Percentiles rank a stretch among this genome's conserved stretches.
These are phyloP conservation scores for Cordyceps cateniannulata DNA, from an alignment of 2,329 filamentous ascomycete genomes.

Conservation along the genomic window DNA sequence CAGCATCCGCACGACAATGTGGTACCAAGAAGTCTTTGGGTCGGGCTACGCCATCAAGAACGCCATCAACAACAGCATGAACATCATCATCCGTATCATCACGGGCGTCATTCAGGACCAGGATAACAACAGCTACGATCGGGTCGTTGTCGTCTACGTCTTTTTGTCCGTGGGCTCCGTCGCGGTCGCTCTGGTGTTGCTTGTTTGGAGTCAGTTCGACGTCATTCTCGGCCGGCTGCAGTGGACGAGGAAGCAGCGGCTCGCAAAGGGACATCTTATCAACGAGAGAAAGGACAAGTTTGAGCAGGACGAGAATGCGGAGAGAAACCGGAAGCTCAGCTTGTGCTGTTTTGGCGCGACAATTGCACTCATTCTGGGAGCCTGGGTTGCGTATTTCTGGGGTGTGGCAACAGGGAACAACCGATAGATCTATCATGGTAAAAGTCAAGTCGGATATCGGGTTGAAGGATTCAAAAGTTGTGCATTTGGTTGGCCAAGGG, in stretches of 20 bases:
- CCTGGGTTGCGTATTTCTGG: conserved; percentile 54
- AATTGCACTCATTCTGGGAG: conserved; percentile 41
- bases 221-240: conserved; percentile 44
- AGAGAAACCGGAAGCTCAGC: conserved; percentile 35
- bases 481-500: too few species aligned
- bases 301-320: conserved; percentile 26
- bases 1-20: conserved; percentile 52
- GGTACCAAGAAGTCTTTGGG: conserved; percentile 54
- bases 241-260: conserved; percentile 50
- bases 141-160: conserved; percentile 50
- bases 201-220: conserved; percentile 31
- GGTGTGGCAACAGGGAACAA: conserved; percentile 49
- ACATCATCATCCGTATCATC: conserved; percentile 51
- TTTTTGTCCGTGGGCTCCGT: conserved; percentile 44
- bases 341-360: conserved; percentile 36
- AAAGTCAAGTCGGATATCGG: background rate
- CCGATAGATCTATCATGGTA: background rate
- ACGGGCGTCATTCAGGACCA: conserved; percentile 53
- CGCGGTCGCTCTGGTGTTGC: conserved; percentile 34
- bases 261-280: conserved; percentile 36
- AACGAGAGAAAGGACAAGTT: conserved; percentile 36
- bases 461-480: background rate
- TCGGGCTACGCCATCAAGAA: conserved; percentile 55
- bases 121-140: conserved; percentile 48
- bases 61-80: conserved; percentile 58